These are phyloP conservation scores for Ilyonectria sp. DNA, from an alignment of 2,329 filamentous ascomycete genomes.

Conservation along the genomic window DNA sequence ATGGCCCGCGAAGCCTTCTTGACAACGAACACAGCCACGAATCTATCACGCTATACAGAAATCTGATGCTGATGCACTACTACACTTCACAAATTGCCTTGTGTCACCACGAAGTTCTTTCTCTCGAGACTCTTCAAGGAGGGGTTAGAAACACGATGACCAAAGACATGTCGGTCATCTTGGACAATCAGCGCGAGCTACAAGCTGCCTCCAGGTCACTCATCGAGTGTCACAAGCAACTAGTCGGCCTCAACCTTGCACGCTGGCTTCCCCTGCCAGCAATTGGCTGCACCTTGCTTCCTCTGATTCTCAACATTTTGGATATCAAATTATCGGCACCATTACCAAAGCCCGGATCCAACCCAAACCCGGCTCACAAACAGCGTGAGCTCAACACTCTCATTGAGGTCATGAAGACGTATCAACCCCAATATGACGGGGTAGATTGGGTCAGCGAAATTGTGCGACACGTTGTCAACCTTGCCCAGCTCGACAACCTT, in stretches of 20 bases:
- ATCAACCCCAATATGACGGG: conserved; percentile 4
- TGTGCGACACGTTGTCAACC: not conserved
- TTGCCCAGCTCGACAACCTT: conserved; percentile 5
- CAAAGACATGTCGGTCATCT: not conserved
- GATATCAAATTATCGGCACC: conserved; percentile 1
- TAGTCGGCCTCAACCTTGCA: conserved; percentile 3
- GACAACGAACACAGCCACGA: not conserved
- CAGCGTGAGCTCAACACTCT: conserved; percentile 4
- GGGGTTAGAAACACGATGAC: not conserved
- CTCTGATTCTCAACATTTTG: conserved; percentile 2
- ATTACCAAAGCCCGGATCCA: not conserved
- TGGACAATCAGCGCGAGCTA: conserved; percentile 4
- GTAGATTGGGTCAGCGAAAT: conserved; percentile 5
- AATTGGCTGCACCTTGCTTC: not conserved
- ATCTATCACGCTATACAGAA: not conserved
- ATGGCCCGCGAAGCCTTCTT: not conserved
- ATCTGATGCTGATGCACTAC: conserved; percentile 5
- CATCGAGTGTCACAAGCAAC: not conserved
- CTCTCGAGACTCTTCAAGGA: not conserved
- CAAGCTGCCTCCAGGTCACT: not conserved
- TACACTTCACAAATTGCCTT: not conserved
- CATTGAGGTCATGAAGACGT: conserved; percentile 7
- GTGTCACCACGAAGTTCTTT: not conserved
- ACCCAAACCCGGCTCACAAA: not conserved
- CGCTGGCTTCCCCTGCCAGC: not conserved